Evolutionary conservation across 2,329 filamentous ascomycete genomes (phyloP).

Genomic region (Penicillium sp.): DNA sequence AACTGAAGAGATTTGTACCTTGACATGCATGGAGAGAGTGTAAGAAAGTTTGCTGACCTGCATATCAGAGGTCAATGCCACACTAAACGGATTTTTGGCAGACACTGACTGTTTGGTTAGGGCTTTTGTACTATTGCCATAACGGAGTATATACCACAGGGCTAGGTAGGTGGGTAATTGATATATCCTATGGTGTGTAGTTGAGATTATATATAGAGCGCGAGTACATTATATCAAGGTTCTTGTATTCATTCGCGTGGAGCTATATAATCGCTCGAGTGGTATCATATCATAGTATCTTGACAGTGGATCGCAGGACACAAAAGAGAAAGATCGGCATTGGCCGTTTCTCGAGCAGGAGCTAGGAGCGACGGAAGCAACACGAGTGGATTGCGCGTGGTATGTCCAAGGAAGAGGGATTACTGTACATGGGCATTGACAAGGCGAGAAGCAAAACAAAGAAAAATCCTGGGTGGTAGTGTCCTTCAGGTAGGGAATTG

Average conservation of each 20-base stretch:
- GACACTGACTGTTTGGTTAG: background rate
- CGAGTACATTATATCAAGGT: background rate
- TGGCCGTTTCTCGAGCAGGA: background rate
- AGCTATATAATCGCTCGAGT: conserved; percentile 6
- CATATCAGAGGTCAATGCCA: background rate
- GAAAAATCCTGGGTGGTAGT: background rate
- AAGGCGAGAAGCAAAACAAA: background rate
- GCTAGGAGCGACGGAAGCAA: background rate
- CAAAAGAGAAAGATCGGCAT: background rate
- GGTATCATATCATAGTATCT: conserved; percentile 17
- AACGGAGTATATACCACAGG: background rate
- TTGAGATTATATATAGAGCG: background rate
- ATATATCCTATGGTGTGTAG: background rate
- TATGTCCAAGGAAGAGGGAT: background rate
- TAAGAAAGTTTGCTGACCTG: background rate
- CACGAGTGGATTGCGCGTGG: background rate
- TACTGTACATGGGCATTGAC: conserved; percentile 17
- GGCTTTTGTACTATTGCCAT: background rate
- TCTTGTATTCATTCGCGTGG: background rate
- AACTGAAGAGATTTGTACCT: background rate
- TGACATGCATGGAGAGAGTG: background rate
- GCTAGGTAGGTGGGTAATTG: background rate
- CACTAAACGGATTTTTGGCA: background rate
- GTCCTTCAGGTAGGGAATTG: background rate
- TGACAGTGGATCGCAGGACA: background rate